Base-by-base conservation (phyloP, 2,329 filamentous ascomycete species). In the Stagonosporopsis cucurbitacearum region DNA sequence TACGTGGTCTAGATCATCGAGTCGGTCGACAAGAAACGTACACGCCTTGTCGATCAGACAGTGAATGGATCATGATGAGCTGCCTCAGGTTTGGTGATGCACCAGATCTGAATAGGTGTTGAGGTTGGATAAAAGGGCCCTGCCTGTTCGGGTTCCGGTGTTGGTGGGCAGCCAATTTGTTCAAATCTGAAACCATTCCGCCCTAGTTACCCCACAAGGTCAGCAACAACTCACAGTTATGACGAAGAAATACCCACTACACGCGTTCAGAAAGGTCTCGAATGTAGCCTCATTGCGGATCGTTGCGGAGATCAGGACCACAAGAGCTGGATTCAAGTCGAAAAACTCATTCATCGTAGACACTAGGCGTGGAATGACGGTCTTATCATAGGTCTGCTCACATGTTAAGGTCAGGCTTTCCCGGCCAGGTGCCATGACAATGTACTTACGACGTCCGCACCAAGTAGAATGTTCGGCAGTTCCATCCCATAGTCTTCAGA, bases 271-370 rank as follows among this genome's bases (percentile, higher is more conserved):
- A 70, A 93, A 92, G 6, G 78, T 78, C 58, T 84, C 79, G 66
- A 90, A 90, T 0, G 90, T 93, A 55, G 84, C 79, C 55, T 82
- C 79, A 64, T 92, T 92, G 58, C 91, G 81, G 60, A 92, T 83
- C 0, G 89, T 88, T 17, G 87, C 87, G 4, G 89, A 83, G 54
- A 93, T 87, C 41, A 92, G 77, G 32, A 90, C 83, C 41, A 83
- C 77, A 13, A 86, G 78, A 0, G 69, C 67, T 2, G 85, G 82
- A 59, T 85, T 84, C 50, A 86, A 68, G 1, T 78, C 77, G 44
- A 89, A 84, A 12, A 92, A 77, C 45, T 88, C 82, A 28, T 81
- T 76, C 47, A 93, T 72, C 3, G 89, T 92, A 3, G 80, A 82
- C 2, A 90, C 80, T 22, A 94, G 79, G 1, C 84, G 78, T 0